Base-by-base conservation (phyloP, 805 yeast species). In the Candida tibetensis region DNA sequence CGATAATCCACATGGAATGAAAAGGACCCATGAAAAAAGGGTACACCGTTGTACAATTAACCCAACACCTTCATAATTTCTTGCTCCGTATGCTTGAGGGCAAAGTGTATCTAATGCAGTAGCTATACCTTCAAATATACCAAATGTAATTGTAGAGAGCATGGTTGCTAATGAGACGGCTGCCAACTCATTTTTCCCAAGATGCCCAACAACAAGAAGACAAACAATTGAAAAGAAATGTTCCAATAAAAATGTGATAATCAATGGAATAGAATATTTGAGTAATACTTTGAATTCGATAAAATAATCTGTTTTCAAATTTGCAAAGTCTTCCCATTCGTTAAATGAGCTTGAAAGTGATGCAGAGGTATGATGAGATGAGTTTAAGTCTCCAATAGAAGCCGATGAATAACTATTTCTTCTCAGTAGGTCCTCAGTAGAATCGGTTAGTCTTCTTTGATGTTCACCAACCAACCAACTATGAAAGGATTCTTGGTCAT, bases 41-140 rank as follows among this genome's bases (percentile, higher is more conserved):
- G 55, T 49, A 45, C 71, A 62, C 35, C 73, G 48, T 43, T 69
- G 74, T 12, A 69, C 72, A 36, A 59, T 60, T 2, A 52, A 44
- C 18, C 66, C 54, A 33, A 69, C 69, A 37, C 60, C 40, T 41
- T 63, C 65, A 32, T 49, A 65, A 41, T 66, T 64, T 3, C 66
- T 64, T 1, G 74, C 72, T 2, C 74, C 74, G 41, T 60, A 69
- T 2, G 73, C 72, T 43, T 67, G 74, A 1, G 74, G 74, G 41
- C 74, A 68, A 26, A 69, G 45, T 3, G 74, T 69, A 38, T 69
- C 74, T 18, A 69, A 51, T 0, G 74, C 65, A 4, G 74, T 69
- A 1, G 74, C 70, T n/a, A 66, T 64, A 13, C 74, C 74, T 46
- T 69, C 74, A 41, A 69, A 69, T 1, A 69, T 45, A 7, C 72